These are phyloP conservation scores for Fusarium sp. DNA, from an alignment of 2,329 filamentous ascomycete genomes.

Conservation along the genomic window DNA sequence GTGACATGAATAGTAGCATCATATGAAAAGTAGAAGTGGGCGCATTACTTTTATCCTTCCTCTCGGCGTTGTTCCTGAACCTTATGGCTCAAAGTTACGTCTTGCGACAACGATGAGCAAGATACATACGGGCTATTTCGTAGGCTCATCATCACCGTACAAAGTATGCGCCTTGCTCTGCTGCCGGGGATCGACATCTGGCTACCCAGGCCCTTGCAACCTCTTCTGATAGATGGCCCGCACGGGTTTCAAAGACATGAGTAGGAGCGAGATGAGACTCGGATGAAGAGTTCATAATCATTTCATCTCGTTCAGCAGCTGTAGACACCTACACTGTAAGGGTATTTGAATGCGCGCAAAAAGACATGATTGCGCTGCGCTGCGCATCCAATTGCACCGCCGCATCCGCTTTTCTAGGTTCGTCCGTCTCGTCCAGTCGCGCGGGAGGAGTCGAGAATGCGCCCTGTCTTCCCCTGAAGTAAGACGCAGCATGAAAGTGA, in stretches of 20 bases:
- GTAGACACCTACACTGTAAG: not conserved
- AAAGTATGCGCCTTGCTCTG: constrained; percentile 43
- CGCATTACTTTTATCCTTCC: constrained; percentile 33
- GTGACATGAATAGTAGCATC: constrained; percentile 8
- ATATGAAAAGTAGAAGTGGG: constrained; percentile 3
- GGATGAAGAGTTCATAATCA: constrained; percentile 7
- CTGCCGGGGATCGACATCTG: constrained; percentile 41
- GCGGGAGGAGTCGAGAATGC: constrained; percentile 38
- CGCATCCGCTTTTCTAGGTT: constrained; percentile 46
- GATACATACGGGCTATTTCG: constrained; percentile 26
- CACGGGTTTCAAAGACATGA: constrained; percentile 30
- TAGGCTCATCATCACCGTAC: constrained; percentile 43
- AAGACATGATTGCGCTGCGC: constrained; percentile 21
- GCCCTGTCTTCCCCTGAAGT: constrained; percentile 34
- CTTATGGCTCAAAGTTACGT: constrained; percentile 24
- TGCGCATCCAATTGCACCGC: constrained; percentile 30
- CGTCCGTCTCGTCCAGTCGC: constrained; percentile 13
- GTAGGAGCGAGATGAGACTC: constrained; percentile 15
- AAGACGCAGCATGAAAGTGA: constrained; percentile 16
- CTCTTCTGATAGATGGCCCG: constrained; percentile 39
- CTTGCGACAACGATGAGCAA: constrained; percentile 37
- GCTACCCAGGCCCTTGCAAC: constrained; percentile 40
- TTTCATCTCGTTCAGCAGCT: constrained; percentile 9
- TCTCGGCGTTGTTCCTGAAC: constrained; percentile 22
- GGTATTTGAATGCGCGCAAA: constrained; percentile 32